Base-by-base conservation (phyloP, 768 basidiomycete species). In the Exsudoporus frostii region DNA sequence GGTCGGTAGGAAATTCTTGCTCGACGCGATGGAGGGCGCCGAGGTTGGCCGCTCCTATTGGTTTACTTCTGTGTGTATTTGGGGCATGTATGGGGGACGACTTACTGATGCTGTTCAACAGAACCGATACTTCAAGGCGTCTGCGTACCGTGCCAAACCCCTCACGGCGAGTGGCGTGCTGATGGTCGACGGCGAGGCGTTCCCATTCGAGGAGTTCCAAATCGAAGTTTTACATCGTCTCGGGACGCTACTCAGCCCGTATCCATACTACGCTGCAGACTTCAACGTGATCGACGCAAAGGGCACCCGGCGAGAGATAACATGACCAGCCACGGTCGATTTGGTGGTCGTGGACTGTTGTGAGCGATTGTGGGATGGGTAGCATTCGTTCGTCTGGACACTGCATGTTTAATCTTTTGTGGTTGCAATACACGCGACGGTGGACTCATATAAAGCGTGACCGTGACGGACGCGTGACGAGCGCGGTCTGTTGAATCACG, bases 181-280 rank as follows among this genome's bases (percentile, higher is more conserved):
- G 17, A 74, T 86, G 14, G 75, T 95, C 17, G 92, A 95, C 59
- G 92, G 92, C 8, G 92, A 95, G 70, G 61, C 71, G 5, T 86
- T 81, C 60, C 87, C 87, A 10, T 87, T 88, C 57, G 77, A 84
- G 64, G 81, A 85, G 61, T 92, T 82, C 64, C 79, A 88, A 58
- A 83, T 93, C 3, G 89, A 92, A 67, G 84, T 87, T 10, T 83
- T 90, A 59, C 75, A 73, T n/a, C 78, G 80, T 13, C 67, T 89
- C 24, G 88, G 79, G 20, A 86, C 82, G 0, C 65, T 89, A 27
- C 69, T 90, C 11, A 89, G 87, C 60, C 80, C 81, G 25, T 67
- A 78, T 56, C 68, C 65, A 9, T 50, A 70, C 54, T 90, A 86
- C 57, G 82, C 79, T 13, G 76, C 77, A 0, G 77, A 84, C 20